Percentiles rank a stretch among this genome's conserved stretches.
These are phyloP conservation scores for Pilatotrama ljubarskyi DNA, from an alignment of 768 basidiomycete genomes.

Conservation along the genomic window DNA sequence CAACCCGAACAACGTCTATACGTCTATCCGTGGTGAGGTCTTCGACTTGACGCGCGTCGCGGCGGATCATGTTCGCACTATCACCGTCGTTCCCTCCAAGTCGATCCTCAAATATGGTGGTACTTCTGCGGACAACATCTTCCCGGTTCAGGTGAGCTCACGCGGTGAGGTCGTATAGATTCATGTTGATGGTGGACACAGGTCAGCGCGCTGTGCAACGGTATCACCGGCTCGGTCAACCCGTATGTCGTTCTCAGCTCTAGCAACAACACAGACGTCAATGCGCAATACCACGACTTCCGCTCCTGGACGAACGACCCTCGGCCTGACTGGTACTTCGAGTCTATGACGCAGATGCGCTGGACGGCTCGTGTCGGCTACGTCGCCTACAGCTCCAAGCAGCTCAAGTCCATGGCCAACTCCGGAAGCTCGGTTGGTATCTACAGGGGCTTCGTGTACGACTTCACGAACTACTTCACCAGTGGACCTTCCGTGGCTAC, in stretches of 20 bases:
- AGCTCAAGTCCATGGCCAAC: slow-evolving; percentile 70
- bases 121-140: slow-evolving; percentile 65
- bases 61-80: slow-evolving; percentile 61
- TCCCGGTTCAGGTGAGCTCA: slow-evolving; percentile 83
- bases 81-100: slow-evolving; percentile 75
- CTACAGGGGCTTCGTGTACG: slow-evolving; percentile 86
- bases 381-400: slow-evolving; percentile 76
- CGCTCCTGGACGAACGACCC: slow-evolving; percentile 84
- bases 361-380: slow-evolving; percentile 89
- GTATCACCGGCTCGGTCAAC: slow-evolving; percentile 75
- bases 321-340: slow-evolving; percentile 97
- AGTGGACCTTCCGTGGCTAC: slow-evolving; percentile 56
- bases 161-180: too few species aligned
- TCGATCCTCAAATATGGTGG: slow-evolving; percentile 85
- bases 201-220: slow-evolving; percentile 94
- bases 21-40: slow-evolving; percentile 89
- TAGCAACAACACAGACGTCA: slow-evolving; percentile 72
- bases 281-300: slow-evolving; percentile 94
- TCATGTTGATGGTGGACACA: slow-evolving; percentile 35
- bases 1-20: slow-evolving; percentile 75
- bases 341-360: slow-evolving; percentile 91
- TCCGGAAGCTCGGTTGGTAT: slow-evolving; percentile 71
- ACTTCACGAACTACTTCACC: slow-evolving; percentile 77
- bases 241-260: slow-evolving; percentile 75
- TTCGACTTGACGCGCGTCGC: slow-evolving; percentile 81